These are phyloP conservation scores for Ophiostoma pallidulum DNA, from an alignment of 2,329 filamentous ascomycete genomes.

Conservation along the genomic window DNA sequence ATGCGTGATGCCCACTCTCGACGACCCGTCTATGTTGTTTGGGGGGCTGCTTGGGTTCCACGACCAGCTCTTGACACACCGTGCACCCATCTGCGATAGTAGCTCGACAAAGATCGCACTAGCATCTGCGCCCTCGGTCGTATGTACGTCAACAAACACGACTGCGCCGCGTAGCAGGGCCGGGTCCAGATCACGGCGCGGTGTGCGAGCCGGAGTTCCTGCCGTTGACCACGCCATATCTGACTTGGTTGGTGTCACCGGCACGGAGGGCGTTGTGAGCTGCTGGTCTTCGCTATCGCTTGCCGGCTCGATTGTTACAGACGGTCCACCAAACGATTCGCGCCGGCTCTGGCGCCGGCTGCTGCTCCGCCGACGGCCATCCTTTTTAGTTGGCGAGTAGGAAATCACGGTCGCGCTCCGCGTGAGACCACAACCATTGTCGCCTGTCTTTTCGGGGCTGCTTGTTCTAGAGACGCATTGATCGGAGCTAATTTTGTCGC, in stretches of 20 bases:
- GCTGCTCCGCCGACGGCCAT: conserved; percentile 5
- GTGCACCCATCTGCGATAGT: conserved; percentile 70
- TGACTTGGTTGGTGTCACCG: conserved; percentile 38
- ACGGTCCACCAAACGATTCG: conserved; percentile 15
- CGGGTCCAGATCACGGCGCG: conserved; percentile 43
- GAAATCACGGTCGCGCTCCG: conserved; percentile 45
- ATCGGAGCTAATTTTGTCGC: neutral
- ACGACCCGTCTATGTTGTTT: conserved; percentile 22
- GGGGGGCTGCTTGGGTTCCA: conserved; percentile 50
- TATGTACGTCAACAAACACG: conserved; percentile 77
- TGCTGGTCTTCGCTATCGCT: conserved; percentile 11
- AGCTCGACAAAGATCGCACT: conserved; percentile 70
- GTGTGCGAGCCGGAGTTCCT: conserved; percentile 48
- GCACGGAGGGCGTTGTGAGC: conserved; percentile 18
- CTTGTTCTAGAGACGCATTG: too few species aligned
- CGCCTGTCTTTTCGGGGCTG: neutral
- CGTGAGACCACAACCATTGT: conserved; percentile 24
- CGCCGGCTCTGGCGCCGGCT: conserved; percentile 13
- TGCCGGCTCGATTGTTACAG: conserved; percentile 13
- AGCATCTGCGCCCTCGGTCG: conserved; percentile 70
- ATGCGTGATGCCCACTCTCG: conserved; percentile 70
- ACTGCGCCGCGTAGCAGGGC: conserved; percentile 58
- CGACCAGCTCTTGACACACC: conserved; percentile 65
- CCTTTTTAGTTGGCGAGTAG: conserved; percentile 41
- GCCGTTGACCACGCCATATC: conserved; percentile 42